Percentiles rank a stretch among this genome's conserved stretches.
Conservation (phyloP, 2,329 filamentous ascomycete genomes). For the Penicillium decumbens region DNA sequence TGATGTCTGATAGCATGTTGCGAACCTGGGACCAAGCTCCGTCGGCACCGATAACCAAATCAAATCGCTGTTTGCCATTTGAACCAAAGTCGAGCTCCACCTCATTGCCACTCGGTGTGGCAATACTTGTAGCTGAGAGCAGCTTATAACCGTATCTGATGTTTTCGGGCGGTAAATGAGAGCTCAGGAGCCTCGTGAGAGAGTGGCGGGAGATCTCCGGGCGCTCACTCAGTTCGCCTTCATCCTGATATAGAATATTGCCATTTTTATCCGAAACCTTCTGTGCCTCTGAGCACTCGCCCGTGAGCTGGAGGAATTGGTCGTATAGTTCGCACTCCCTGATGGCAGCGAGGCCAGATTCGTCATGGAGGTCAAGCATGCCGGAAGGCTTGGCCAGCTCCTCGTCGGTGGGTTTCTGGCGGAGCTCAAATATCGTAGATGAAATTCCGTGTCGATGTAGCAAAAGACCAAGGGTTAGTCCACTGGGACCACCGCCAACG, state of each 20-base stretch:
- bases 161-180: constrained; percentile 8
- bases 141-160: constrained; percentile 26
- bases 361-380: constrained; percentile 27
- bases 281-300: constrained; percentile 23
- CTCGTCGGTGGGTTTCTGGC: constrained; percentile 25
- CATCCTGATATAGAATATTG: constrained; percentile 12
- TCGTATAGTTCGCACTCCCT: constrained; percentile 22
- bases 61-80: constrained; percentile 10
- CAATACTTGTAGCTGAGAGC: neutral
- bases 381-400: constrained; percentile 20
- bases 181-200: constrained; percentile 16
- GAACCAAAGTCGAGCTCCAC: constrained; percentile 12
- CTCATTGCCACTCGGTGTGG: constrained; percentile 1
- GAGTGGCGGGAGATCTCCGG: constrained; percentile 27
- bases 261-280: constrained; percentile 18
- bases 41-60: constrained; percentile 28
- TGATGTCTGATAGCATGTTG: constrained; percentile 14
- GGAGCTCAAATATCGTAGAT: constrained; percentile 29
- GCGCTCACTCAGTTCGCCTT: constrained; percentile 16
- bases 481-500: constrained; percentile 38
- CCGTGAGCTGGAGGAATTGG: constrained; percentile 19
- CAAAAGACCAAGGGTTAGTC: constrained; percentile 23
- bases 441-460: constrained; percentile 20
- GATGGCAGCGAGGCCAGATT: constrained; percentile 25
- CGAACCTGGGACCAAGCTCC: constrained; percentile 29